These are phyloP conservation scores for Tetratostichococcus sp. DNA, from an alignment of 139 green algal genomes.

Conservation along the genomic window DNA sequence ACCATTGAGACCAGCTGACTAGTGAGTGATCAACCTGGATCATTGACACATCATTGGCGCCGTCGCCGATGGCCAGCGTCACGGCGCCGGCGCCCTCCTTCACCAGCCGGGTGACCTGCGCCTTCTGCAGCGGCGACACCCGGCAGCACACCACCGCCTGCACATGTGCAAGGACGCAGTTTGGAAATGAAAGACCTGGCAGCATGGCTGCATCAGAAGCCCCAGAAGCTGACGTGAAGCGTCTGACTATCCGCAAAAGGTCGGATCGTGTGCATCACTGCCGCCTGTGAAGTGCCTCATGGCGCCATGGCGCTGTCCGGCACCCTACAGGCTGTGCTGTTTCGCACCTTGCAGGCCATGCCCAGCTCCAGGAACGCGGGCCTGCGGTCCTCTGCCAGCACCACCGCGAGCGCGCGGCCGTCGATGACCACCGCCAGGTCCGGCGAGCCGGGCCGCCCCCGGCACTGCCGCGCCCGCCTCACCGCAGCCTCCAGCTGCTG, in stretches of 20 bases:
- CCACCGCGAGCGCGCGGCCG: conserved; percentile 25
- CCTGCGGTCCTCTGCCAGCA: conserved; percentile 9
- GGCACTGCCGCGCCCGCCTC: neutral
- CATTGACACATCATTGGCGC: conserved; percentile 94
- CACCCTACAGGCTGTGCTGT: too few species aligned
- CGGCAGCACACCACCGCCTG: conserved; percentile 70
- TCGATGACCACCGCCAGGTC: conserved; percentile 36
- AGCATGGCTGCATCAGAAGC: too few species aligned
- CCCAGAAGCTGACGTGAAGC: too few species aligned
- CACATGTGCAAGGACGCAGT: too few species aligned
- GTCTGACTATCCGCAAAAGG: too few species aligned
- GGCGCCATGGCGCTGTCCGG: too few species aligned
- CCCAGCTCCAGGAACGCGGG: conserved; percentile 16
- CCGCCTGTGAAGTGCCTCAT: too few species aligned
- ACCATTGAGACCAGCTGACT: too few species aligned
- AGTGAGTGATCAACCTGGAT: too few species aligned
- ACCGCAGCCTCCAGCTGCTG: conserved; percentile 44
- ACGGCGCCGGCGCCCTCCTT: conserved; percentile 43
- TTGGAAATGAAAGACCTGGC: too few species aligned
- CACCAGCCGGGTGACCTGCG: conserved; percentile 61
- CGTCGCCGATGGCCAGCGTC: conserved; percentile 68
- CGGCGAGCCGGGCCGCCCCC: neutral
- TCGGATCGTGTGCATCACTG: too few species aligned
- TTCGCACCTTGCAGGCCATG: neutral
- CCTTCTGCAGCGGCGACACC: conserved; percentile 73